phyloP scores from a whole-genome alignment of 257 asterid species.

The Ilex asprella region DNA sequence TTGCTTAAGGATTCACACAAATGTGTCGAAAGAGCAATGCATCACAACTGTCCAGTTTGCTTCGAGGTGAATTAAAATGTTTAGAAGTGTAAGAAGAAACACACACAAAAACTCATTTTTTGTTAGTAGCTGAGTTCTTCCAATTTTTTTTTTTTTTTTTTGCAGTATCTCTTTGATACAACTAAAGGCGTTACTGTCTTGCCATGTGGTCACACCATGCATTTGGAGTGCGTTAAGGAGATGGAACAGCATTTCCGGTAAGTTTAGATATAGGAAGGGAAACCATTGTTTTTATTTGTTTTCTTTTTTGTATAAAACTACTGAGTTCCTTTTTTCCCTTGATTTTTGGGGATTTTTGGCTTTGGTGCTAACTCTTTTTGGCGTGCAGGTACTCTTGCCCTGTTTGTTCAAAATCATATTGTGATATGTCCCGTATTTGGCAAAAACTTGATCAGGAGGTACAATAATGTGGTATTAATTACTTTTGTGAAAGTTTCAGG shows the following conservation, averaged over 20 bases:
- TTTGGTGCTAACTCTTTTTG: background rate
- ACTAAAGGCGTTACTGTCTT: constrained; percentile 46
- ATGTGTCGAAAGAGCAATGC: constrained; percentile 75
- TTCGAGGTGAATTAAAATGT: constrained; percentile 44
- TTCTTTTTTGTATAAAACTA: background rate
- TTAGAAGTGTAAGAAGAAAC: background rate
- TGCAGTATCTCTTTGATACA: constrained; percentile 57
- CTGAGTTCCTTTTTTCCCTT: background rate
- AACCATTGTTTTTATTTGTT: background rate
- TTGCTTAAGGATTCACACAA: constrained; percentile 49
- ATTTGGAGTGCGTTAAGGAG: constrained; percentile 52
- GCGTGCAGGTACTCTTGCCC: constrained; percentile 60
- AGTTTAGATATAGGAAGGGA: constrained; percentile 6
- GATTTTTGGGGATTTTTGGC: background rate
- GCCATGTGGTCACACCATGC: constrained; percentile 63
- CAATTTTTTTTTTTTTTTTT: constrained; percentile 2
- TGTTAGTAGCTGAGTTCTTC: no score
- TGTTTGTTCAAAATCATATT: constrained; percentile 55
- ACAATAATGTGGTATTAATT: background rate
- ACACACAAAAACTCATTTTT: background rate
- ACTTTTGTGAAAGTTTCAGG: background rate
- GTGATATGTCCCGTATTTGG: constrained; percentile 65
- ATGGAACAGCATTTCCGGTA: constrained; percentile 61
- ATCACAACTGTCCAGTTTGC: constrained; percentile 71
- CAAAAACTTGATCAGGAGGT: constrained; percentile 58